These are phyloP conservation scores for Tetrastigma voinierianum DNA, from an alignment of 164 flowering plant genomes.

Conservation along the genomic window DNA sequence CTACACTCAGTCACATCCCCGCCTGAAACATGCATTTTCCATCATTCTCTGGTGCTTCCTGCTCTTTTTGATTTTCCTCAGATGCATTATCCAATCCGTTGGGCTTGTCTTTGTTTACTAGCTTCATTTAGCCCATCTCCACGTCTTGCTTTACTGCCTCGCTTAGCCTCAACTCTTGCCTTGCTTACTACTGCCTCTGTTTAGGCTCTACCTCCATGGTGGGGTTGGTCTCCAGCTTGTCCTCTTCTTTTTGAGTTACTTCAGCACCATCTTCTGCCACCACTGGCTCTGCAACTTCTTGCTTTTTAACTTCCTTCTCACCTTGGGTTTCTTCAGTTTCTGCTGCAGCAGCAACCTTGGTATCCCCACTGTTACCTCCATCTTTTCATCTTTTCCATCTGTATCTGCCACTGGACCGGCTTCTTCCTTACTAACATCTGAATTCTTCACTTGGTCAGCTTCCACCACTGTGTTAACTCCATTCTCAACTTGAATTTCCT, in stretches of 20 bases:
- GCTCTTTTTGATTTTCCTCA: conserved; percentile 15
- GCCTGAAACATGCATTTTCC: conserved; percentile 4
- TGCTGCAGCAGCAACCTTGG: conserved; percentile 9
- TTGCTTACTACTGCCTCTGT: too few species aligned
- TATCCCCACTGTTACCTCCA: conserved; percentile 14
- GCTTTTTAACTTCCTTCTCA: conserved; percentile 14
- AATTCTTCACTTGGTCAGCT: conserved; percentile 3
- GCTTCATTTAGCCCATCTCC: conserved; percentile 21
- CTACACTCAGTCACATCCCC: conserved; percentile 28
- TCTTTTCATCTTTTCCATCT: conserved; percentile 13
- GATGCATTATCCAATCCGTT: conserved; percentile 8
- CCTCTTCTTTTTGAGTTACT: conserved; percentile 4
- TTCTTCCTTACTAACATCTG: conserved; percentile 18
- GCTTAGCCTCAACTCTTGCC: too few species aligned
- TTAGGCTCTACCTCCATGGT: too few species aligned
- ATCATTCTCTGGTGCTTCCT: conserved; percentile 8
- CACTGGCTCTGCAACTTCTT: conserved; percentile 9
- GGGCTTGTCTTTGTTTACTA: conserved; percentile 17
- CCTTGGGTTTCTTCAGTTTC: neutral
- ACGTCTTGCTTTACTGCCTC: too few species aligned
- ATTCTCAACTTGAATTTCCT: conserved; percentile 15
- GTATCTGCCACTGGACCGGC: conserved; percentile 8
- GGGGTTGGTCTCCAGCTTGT: neutral
- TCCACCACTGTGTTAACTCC: conserved; percentile 10
- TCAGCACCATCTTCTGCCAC: conserved; percentile 7